These are phyloP conservation scores for Stachybotrys chlorohalonatus DNA, from an alignment of 2,329 filamentous ascomycete species.

Conservation along the genomic window DNA sequence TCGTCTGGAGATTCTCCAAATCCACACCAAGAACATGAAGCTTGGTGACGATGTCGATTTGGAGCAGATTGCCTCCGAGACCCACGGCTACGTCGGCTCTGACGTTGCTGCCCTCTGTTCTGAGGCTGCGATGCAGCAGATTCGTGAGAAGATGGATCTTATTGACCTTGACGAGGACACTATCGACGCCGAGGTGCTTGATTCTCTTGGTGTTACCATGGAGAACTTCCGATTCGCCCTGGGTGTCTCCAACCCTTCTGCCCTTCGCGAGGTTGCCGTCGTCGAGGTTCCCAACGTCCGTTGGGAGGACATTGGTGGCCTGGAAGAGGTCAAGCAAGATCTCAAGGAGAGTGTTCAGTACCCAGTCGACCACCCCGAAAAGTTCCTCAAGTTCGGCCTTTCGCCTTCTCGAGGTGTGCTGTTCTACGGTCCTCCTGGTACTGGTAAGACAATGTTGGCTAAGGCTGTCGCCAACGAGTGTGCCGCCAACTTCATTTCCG, in stretches of 20 bases:
- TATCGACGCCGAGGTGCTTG: constrained; percentile 95
- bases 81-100: constrained; percentile 97
- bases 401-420: constrained; percentile 96
- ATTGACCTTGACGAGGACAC: constrained; percentile 99
- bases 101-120: constrained; percentile 98
- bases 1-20: constrained; percentile 96
- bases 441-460: constrained; percentile 98
- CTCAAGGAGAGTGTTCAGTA: constrained; percentile 99
- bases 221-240: constrained; percentile 99
- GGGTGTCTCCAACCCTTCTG: constrained; percentile 96
- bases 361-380: constrained; percentile 97
- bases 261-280: constrained; percentile 95
- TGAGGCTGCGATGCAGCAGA: constrained; percentile 99
- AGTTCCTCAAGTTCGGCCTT: constrained; percentile 99
- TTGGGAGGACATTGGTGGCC: constrained; percentile 99
- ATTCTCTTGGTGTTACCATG: constrained; percentile 98
- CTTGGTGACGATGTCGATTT: constrained; percentile 92
- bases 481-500: constrained; percentile 98
- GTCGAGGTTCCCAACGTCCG: constrained; percentile 98
- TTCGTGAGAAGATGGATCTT: constrained; percentile 99
- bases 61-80: constrained; percentile 93
- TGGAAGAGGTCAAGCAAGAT: constrained; percentile 97
- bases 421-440: constrained; percentile 98
- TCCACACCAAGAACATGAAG: constrained; percentile 99
- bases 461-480: constrained; percentile 99